Base-by-base conservation (phyloP, 2,329 filamentous ascomycete species). In the Macrophomina pseudophaseolina region DNA sequence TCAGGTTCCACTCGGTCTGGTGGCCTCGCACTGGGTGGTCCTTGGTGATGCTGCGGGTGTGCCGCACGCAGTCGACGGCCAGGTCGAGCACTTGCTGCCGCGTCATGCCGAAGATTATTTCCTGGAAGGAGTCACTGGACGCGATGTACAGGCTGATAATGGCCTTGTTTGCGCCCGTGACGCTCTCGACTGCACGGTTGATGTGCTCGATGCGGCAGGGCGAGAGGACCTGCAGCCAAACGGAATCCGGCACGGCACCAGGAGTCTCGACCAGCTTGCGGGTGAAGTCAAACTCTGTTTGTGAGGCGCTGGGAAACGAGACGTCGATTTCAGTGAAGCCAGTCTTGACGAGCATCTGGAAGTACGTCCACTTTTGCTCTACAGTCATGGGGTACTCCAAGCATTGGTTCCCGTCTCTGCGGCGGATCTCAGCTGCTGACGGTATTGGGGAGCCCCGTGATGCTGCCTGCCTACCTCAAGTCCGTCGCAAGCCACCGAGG, bases 271-370 rank as follows among this genome's bases (percentile, higher is more conserved):
- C 88, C 71, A 98, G 84, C 74, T 90, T 88, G 71, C 93, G 87
- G 46, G 93, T 97, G 76, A 98, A 98, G 83, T 97, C 92, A 83
- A 94, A 98, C 82, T 98, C 94, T 74, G 91, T 97, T 76, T 97
- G 91, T 42, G 93, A 97, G 14, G 94, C 93, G 0, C 93, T 96
- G 58, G 94, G 94, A 81, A 97, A 98, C 4, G 94, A 95, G 18
- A 97, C 91, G 78, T 98, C 94, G 71, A 98, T 97, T 81, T 98
- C 94, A 82, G 97, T 98, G 86, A 96, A 98, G 73, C 94, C 94
- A 59, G 97, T 86, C 69, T 94, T 89, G 74, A 90, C 88, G 64
- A 98, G 88, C 93, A 97, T 96, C 81, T 93, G 90, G 85, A 98
- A 98, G 85, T 94, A 98, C 69, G 85, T 85, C 88, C 91, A 95